A percentile compares a stretch with the other conserved stretches of the same genome.
Conservation (phyloP, 768 basidiomycete species). For the Postia placenta region DNA sequence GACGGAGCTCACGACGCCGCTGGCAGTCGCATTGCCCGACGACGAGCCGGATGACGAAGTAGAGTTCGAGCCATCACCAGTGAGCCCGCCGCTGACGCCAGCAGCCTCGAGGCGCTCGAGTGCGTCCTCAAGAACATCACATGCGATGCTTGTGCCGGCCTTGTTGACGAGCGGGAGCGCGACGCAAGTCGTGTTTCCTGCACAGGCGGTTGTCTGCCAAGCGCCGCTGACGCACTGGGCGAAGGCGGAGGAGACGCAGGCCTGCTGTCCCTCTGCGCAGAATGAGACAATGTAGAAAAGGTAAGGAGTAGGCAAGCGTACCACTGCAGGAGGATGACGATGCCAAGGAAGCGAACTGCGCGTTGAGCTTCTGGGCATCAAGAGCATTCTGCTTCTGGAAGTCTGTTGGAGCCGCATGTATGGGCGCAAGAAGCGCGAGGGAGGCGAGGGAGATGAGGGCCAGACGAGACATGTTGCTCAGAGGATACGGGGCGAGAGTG, state of each 20-base stretch:
- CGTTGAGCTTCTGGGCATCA: constrained; percentile 27
- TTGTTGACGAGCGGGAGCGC: constrained; percentile 39
- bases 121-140: constrained; percentile 31
- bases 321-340: constrained; percentile 20
- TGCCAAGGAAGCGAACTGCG: constrained; percentile 24
- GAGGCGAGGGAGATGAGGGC: no score
- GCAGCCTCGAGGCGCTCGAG: constrained; percentile 27
- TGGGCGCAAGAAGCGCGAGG: no score
- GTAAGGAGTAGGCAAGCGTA: constrained; percentile 3
- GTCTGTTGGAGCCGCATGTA: no score
- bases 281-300: no score
- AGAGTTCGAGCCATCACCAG: no score
- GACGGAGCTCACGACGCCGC: no score
- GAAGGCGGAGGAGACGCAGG: constrained; percentile 32
- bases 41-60: no score
- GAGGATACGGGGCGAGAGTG: no score
- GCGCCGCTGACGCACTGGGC: constrained; percentile 35
- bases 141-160: constrained; percentile 34
- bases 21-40: no score
- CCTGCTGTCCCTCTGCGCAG: constrained; percentile 26
- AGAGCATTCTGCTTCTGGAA: no score
- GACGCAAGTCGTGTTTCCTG: constrained; percentile 25
- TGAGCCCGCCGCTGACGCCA: constrained; percentile 29
- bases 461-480: no score
- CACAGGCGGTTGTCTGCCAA: constrained; percentile 29